Percentiles rank a stretch among this genome's conserved stretches.
phyloP scores from a whole-genome alignment of 2,329 filamentous ascomycete species.

The Ophiobolus disseminans region DNA sequence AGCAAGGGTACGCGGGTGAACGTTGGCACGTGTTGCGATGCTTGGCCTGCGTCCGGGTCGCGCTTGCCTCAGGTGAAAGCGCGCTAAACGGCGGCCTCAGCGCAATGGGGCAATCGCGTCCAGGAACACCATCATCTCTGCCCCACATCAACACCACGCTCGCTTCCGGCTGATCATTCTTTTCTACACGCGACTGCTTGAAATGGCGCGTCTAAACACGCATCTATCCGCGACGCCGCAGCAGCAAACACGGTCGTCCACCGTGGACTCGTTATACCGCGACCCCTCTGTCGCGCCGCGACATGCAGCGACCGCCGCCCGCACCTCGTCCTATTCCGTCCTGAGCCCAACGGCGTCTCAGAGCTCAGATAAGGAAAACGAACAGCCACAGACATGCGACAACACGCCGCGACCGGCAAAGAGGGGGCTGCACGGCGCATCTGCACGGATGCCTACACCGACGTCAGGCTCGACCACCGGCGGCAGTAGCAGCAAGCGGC shows the following conservation, averaged over 20 bases:
- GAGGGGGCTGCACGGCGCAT: slow-evolving; percentile 47
- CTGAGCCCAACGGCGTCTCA: slow-evolving; percentile 39
- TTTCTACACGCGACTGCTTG: slow-evolving; percentile 1
- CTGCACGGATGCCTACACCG: slow-evolving; percentile 47
- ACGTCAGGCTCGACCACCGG: slow-evolving; percentile 43
- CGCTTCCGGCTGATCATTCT: slow-evolving; percentile 3
- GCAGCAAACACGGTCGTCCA: slow-evolving; percentile 35
- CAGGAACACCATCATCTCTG: not conserved
- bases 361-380: slow-evolving; percentile 57
- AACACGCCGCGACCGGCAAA: slow-evolving; percentile 47
- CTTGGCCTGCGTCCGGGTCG: slow-evolving; percentile 28
- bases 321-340: slow-evolving; percentile 40
- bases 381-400: slow-evolving; percentile 34
- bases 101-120: slow-evolving; percentile 20
- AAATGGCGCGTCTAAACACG: slow-evolving; percentile 50
- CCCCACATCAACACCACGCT: slow-evolving; percentile 4
- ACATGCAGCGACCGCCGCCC: slow-evolving; percentile 19
- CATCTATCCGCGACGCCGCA: slow-evolving; percentile 38
- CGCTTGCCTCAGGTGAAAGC: slow-evolving; percentile 23
- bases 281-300: slow-evolving; percentile 43
- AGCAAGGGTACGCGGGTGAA: slow-evolving; percentile 28
- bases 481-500: slow-evolving; percentile 52
- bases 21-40: slow-evolving; percentile 24
- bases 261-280: slow-evolving; percentile 46
- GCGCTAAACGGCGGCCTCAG: slow-evolving; percentile 20